These are phyloP conservation scores for Fusarium avenaceum DNA, from an alignment of 2,329 filamentous ascomycete genomes.

Conservation along the genomic window DNA sequence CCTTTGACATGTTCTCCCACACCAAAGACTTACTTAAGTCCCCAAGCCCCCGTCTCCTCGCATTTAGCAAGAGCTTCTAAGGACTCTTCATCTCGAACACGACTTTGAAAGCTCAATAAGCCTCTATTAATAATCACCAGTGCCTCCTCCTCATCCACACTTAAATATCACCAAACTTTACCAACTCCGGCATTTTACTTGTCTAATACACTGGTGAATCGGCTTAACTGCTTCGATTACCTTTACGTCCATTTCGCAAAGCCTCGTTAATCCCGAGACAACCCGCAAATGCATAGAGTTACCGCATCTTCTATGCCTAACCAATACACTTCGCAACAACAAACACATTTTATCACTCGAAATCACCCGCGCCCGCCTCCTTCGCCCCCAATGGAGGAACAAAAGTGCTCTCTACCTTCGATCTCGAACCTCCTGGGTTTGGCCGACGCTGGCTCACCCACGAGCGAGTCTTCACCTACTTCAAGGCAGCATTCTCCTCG, in stretches of 20 bases:
- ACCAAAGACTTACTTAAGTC: constrained; percentile 51
- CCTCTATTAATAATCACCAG: constrained; percentile 32
- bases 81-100: constrained; percentile 37
- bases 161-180: constrained; percentile 24
- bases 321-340: constrained; percentile 42
- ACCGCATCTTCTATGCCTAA: constrained; percentile 51
- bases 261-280: constrained; percentile 31
- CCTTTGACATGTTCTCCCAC: constrained; percentile 50
- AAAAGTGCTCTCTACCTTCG: constrained; percentile 89
- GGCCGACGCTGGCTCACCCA: constrained; percentile 77
- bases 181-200: constrained; percentile 24
- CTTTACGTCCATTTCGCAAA: constrained; percentile 23
- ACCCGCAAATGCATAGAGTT: constrained; percentile 45
- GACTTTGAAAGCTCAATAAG: constrained; percentile 29
- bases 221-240: constrained; percentile 19
- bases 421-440: constrained; percentile 91
- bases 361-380: constrained; percentile 74
- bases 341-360: constrained; percentile 56
- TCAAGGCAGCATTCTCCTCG: constrained; percentile 56
- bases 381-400: constrained; percentile 81
- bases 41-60: constrained; percentile 46
- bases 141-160: constrained; percentile 1
- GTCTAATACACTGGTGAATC: constrained; percentile 27
- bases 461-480: constrained; percentile 67
- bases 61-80: constrained; percentile 38